Percentiles rank a stretch among this genome's conserved stretches.
Evolutionary conservation across 1,284 basidiomycete species (phyloP).

Genomic region (Athelia psychrophila): DNA sequence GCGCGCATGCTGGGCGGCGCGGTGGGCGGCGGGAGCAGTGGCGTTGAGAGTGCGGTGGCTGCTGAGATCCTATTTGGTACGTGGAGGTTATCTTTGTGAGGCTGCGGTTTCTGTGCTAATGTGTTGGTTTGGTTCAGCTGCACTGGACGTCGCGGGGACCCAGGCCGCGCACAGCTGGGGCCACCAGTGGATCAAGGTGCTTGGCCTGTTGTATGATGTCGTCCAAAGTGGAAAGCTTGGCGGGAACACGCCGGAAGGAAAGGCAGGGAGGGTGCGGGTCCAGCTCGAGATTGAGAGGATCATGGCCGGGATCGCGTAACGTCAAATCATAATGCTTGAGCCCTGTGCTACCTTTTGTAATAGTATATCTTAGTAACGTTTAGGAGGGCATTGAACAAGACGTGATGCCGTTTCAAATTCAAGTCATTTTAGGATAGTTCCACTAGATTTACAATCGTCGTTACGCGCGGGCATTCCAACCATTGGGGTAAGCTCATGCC

Average conservation of each 20-base stretch:
- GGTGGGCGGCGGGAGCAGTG: constrained; percentile 36
- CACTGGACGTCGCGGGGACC: constrained; percentile 70
- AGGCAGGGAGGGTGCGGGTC: constrained; percentile 55
- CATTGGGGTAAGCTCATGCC: no score
- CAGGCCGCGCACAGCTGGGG: constrained; percentile 68
- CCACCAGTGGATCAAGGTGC: constrained; percentile 75
- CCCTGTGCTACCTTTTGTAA: no score
- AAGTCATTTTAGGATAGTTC: no score
- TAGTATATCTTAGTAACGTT: no score
- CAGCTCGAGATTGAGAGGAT: constrained; percentile 66
- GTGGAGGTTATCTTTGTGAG: constrained; percentile 26
- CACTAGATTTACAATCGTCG: no score
- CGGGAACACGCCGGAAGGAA: constrained; percentile 59
- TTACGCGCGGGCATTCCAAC: no score
- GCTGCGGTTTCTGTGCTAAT: constrained; percentile 6
- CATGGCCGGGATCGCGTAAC: no score
- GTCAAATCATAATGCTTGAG: no score
- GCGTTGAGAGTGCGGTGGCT: constrained; percentile 55
- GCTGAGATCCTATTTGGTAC: constrained; percentile 67
- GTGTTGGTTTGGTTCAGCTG: constrained; percentile 38
- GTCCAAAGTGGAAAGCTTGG: constrained; percentile 49
- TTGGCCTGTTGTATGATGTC: constrained; percentile 64
- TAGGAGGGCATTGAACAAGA: no score
- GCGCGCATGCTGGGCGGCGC: constrained; percentile 42
- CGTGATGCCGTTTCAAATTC: no score